These are phyloP conservation scores for Mortierella alpina DNA, from an alignment of 192 early-diverging fungal genomes.

Conservation along the genomic window DNA sequence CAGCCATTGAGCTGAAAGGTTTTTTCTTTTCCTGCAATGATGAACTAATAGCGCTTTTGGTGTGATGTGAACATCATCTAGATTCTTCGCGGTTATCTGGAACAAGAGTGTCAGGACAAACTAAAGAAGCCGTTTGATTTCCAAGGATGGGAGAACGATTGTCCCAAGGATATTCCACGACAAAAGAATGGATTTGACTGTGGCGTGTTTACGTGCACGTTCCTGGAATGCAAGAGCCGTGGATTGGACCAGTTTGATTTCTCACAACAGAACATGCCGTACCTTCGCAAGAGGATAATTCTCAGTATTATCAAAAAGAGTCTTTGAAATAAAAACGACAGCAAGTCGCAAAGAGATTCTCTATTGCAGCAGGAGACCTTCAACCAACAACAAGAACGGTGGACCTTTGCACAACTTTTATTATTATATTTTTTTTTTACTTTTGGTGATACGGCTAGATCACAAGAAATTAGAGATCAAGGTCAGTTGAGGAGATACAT, in stretches of 20 bases:
- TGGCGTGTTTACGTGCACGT: constrained; percentile 92
- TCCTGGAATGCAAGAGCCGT: constrained; percentile 80
- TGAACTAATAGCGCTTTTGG: background rate
- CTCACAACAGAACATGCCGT: constrained; percentile 77
- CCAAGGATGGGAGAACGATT: constrained; percentile 72
- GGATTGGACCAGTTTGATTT: constrained; percentile 73
- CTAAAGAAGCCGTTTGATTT: constrained; percentile 68
- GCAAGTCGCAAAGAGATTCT: constrained; percentile 32
- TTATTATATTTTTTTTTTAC: constrained; percentile 11
- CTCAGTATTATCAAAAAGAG: constrained; percentile 74
- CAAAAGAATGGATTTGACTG: constrained; percentile 95
- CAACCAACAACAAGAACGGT: background rate
- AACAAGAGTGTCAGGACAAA: constrained; percentile 81
- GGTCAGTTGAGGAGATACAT: background rate
- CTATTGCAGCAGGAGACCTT: constrained; percentile 68
- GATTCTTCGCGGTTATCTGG: constrained; percentile 75
- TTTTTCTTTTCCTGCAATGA: background rate
- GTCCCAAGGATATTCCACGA: constrained; percentile 75
- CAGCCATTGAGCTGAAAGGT: too few species aligned
- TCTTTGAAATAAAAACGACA: background rate
- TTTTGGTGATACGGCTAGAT: constrained; percentile 34
- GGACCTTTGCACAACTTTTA: background rate
- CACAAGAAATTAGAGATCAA: background rate
- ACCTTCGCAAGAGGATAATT: constrained; percentile 77
- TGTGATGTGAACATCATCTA: constrained; percentile 20